These are phyloP conservation scores for Wallacemonas sp. DNA, from an alignment of 208 protist species.

Conservation along the genomic window DNA sequence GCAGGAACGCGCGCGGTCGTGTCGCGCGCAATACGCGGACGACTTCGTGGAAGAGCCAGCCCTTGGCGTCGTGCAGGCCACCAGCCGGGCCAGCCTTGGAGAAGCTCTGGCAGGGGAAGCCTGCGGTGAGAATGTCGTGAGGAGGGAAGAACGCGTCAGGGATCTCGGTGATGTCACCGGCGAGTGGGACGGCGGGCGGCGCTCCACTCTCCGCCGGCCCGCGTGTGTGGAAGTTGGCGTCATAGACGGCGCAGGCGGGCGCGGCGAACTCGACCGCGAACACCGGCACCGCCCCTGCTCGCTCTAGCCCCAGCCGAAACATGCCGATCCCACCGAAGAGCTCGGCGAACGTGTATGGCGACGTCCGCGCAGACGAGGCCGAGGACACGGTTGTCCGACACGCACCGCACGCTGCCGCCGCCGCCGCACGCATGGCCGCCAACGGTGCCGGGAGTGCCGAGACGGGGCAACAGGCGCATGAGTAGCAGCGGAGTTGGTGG, in stretches of 20 bases:
- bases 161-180: slow-evolving; percentile 72
- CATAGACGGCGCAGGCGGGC: slow-evolving; percentile 47
- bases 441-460: slow-evolving; percentile 27
- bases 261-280: slow-evolving; percentile 70
- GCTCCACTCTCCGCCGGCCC: neutral
- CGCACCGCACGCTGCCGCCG: neutral
- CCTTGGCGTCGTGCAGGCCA: slow-evolving; percentile 51
- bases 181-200: slow-evolving; percentile 12
- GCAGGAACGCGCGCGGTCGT: slow-evolving; percentile 52
- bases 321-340: slow-evolving; percentile 90
- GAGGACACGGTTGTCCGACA: neutral
- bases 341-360: slow-evolving; percentile 71
- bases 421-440: slow-evolving; percentile 19
- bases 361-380: neutral
- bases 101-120: slow-evolving; percentile 88
- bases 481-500: slow-evolving; percentile 41
- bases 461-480: slow-evolving; percentile 35
- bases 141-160: slow-evolving; percentile 46
- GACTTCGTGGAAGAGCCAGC: slow-evolving; percentile 78
- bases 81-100: slow-evolving; percentile 44
- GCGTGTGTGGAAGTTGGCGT: slow-evolving; percentile 40
- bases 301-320: slow-evolving; percentile 72
- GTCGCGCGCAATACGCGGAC: slow-evolving; percentile 51
- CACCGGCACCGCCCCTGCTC: slow-evolving; percentile 42
- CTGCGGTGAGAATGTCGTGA: slow-evolving; percentile 77